Evolutionary conservation across 2,329 filamentous ascomycete genomes (phyloP).

Genomic region (Fusarium piperis): DNA sequence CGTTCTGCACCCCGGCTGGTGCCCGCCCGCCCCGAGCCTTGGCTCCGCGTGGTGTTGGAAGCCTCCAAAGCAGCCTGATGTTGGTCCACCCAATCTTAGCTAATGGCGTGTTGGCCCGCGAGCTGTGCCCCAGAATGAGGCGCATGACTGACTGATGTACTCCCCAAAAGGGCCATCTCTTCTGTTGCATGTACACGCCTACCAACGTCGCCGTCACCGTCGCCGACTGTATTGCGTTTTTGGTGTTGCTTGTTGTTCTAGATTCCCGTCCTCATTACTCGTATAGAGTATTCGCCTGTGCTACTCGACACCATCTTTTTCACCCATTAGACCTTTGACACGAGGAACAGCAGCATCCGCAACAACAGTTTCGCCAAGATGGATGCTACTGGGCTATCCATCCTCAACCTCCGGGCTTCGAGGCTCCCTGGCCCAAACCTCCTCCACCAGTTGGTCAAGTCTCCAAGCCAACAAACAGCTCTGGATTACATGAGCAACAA

Average conservation of each 20-base stretch:
- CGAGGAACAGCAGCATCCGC: not conserved
- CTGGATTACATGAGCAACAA: conserved; percentile 46
- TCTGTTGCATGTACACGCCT: conserved; percentile 29
- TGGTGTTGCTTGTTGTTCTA: conserved; percentile 21
- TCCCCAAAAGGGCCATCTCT: conserved; percentile 40
- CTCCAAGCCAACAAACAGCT: conserved; percentile 39
- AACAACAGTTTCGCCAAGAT: conserved; percentile 30
- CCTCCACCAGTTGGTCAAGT: conserved; percentile 69
- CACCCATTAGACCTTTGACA: not conserved
- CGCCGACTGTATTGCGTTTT: conserved; percentile 7
- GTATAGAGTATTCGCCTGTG: not conserved
- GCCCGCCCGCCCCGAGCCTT: conserved; percentile 33
- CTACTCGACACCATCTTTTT: conserved; percentile 7
- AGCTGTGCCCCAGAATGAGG: conserved; percentile 32
- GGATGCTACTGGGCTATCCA: conserved; percentile 49
- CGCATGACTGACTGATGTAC: conserved; percentile 36
- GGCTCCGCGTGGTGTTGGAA: conserved; percentile 36
- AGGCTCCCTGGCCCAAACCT: conserved; percentile 56
- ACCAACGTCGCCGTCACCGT: conserved; percentile 15
- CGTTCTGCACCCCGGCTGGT: conserved; percentile 25
- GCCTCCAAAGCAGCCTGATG: conserved; percentile 38
- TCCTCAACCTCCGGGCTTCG: conserved; percentile 56
- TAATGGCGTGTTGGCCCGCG: conserved; percentile 38
- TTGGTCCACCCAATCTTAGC: conserved; percentile 42
- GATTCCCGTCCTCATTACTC: conserved; percentile 9